phyloP scores from a whole-genome alignment of 73 alveolate species.

The Paramecium biaurelia region DNA sequence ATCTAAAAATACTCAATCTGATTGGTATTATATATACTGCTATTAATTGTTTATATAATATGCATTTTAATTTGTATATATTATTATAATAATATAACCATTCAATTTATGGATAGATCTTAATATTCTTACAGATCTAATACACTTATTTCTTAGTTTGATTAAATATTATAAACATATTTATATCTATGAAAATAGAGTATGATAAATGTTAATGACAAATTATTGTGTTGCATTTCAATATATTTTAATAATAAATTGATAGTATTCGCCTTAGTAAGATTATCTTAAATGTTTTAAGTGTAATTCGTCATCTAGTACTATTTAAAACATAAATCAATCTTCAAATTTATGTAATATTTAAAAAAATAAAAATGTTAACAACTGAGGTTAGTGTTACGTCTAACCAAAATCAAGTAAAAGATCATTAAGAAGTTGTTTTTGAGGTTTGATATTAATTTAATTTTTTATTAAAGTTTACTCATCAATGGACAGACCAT shows the following conservation, averaged over 20 bases:
- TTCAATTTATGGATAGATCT: neutral
- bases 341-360: neutral
- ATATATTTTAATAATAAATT: neutral
- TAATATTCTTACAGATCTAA: too few species aligned
- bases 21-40: neutral
- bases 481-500: neutral
- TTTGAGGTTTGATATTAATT: neutral
- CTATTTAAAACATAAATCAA: neutral
- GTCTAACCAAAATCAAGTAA: neutral
- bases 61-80: neutral
- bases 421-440: neutral
- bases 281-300: neutral
- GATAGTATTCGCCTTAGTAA: neutral
- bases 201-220: neutral
- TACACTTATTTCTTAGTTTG: too few species aligned
- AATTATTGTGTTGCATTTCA: neutral
- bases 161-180: too few species aligned
- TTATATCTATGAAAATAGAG: too few species aligned
- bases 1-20: neutral
- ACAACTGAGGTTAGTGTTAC: neutral
- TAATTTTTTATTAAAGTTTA: neutral
- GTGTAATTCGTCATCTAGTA: neutral
- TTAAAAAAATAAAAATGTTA: neutral
- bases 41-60: neutral
- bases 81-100: neutral